These are phyloP conservation scores for Fusarium equiseti DNA, from an alignment of 2,329 filamentous ascomycete genomes.

Conservation along the genomic window DNA sequence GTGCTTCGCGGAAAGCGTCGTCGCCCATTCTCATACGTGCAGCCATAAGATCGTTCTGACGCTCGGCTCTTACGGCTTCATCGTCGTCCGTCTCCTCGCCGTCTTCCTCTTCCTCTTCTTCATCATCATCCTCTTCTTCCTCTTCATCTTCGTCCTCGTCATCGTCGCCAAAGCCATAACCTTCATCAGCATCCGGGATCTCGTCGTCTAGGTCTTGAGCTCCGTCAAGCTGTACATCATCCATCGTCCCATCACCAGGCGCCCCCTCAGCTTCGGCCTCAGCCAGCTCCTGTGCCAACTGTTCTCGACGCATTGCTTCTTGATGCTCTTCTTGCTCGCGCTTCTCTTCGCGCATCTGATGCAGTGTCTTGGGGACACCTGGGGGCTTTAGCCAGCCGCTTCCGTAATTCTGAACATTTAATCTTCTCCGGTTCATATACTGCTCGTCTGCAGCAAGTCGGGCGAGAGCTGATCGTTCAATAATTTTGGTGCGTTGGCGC, in stretches of 20 bases:
- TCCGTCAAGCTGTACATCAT: constrained; percentile 68
- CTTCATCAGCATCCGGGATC: constrained; percentile 74
- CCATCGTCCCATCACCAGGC: constrained; percentile 62
- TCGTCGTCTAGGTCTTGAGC: constrained; percentile 77
- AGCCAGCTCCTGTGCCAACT: constrained; percentile 78
- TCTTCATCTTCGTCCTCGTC: constrained; percentile 60
- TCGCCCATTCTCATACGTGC: constrained; percentile 68
- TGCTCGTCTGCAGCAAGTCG: constrained; percentile 82
- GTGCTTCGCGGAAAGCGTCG: constrained; percentile 71
- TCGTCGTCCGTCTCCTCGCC: constrained; percentile 57
- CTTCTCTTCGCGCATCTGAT: constrained; percentile 90
- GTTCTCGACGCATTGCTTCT: constrained; percentile 77
- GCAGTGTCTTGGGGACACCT: constrained; percentile 87
- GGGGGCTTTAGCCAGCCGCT: constrained; percentile 91
- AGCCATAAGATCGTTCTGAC: constrained; percentile 62
- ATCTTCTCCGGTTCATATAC: constrained; percentile 79
- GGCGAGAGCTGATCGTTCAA: constrained; percentile 73
- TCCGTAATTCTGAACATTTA: constrained; percentile 88
- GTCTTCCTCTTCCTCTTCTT: constrained; percentile 56
- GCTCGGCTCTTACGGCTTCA: constrained; percentile 56
- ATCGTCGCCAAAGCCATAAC: constrained; percentile 62
- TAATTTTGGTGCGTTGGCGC: constrained; percentile 58
- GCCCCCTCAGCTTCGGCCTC: constrained; percentile 66
- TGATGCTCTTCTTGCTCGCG: constrained; percentile 89
- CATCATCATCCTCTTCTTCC: constrained; percentile 57